Evolutionary conservation across 2,329 filamentous ascomycete genomes (phyloP).

Genomic region (Catunica adiposa): DNA sequence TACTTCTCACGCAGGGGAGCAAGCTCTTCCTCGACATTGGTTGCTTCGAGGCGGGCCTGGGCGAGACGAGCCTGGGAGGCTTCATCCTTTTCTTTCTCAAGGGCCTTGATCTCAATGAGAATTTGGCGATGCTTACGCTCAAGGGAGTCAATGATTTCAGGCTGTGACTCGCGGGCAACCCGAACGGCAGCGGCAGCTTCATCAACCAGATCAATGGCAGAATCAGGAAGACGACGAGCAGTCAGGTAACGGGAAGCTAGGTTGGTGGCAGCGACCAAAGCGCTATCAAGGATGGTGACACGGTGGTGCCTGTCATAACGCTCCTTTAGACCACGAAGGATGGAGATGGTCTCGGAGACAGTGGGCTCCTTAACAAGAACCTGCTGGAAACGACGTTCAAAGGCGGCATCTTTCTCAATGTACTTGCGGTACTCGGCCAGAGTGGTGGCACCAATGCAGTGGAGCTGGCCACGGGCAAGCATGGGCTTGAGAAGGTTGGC

Average conservation of each 20-base stretch:
- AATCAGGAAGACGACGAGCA: conserved; percentile 77
- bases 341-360: conserved; percentile 82
- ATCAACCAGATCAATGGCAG: conserved; percentile 89
- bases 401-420: conserved; percentile 95
- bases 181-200: conserved; percentile 93
- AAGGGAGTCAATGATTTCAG: conserved; percentile 85
- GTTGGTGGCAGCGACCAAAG: conserved; percentile 79
- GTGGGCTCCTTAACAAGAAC: conserved; percentile 90
- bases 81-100: conserved; percentile 87
- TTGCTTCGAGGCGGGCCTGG: conserved; percentile 74
- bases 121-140: conserved; percentile 81
- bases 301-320: conserved; percentile 97
- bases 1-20: conserved; percentile 89
- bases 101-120: conserved; percentile 91
- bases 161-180: conserved; percentile 89
- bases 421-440: conserved; percentile 94
- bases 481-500: conserved; percentile 96
- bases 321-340: conserved; percentile 94
- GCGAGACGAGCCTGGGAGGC: conserved; percentile 70
- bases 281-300: conserved; percentile 88
- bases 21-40: conserved; percentile 87
- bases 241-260: conserved; percentile 90
- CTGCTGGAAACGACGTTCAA: conserved; percentile 97
- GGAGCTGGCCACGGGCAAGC: conserved; percentile 87
- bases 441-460: conserved; percentile 96